A percentile compares a stretch with the other conserved stretches of the same genome.
Evolutionary conservation across 768 basidiomycete species (phyloP).

Genomic region (Termitomyces bulborhizus): DNA sequence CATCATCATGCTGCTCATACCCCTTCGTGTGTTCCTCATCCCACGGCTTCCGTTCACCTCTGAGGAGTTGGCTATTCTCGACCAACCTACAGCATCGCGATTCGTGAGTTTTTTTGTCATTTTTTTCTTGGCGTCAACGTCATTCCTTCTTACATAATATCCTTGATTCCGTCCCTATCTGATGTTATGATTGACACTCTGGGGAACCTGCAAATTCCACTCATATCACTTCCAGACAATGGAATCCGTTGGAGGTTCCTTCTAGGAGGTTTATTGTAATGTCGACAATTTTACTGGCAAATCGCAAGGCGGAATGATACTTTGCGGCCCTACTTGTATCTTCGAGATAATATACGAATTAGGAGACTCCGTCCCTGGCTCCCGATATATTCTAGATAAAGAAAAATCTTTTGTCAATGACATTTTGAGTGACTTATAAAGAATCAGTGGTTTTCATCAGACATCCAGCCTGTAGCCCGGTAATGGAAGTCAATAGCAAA

Average conservation of each 20-base stretch:
- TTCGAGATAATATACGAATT: not conserved
- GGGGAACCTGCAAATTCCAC: not conserved
- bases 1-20: constrained; percentile 79
- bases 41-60: constrained; percentile 69
- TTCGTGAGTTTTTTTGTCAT: constrained; percentile 53
- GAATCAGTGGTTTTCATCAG: no score
- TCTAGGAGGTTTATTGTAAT: constrained; percentile 20
- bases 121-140: not conserved
- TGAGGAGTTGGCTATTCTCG: constrained; percentile 80
- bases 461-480: no score
- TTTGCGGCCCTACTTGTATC: not conserved
- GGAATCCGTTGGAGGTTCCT: constrained; percentile 28
- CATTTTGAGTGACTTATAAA: not conserved
- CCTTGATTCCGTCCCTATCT: not conserved
- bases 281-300: not conserved
- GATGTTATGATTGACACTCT: not conserved
- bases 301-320: not conserved
- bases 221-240: constrained; percentile 20
- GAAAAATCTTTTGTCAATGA: not conserved
- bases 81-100: constrained; percentile 84
- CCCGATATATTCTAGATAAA: no score
- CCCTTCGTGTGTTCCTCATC: constrained; percentile 64
- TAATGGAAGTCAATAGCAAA: constrained; percentile 21
- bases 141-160: not conserved
- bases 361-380: not conserved